These are phyloP conservation scores for Colletotrichum sp. DNA, from an alignment of 2,329 filamentous ascomycete genomes.

Conservation along the genomic window DNA sequence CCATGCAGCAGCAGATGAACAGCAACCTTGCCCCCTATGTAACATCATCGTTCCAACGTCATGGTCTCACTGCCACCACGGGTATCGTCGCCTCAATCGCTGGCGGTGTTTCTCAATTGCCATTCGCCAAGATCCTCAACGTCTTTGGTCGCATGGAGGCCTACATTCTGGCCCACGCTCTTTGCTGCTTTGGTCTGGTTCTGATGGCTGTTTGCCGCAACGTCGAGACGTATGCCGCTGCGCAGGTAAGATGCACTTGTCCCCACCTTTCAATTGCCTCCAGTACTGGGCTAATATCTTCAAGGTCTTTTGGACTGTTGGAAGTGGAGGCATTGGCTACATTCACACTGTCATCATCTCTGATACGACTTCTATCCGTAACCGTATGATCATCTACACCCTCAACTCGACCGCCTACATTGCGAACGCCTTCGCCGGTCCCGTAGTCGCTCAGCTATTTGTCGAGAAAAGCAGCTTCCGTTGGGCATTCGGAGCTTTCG, in stretches of 20 bases:
- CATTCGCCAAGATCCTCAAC: constrained; percentile 44
- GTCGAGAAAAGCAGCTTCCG: constrained; percentile 28
- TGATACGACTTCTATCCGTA: constrained; percentile 33
- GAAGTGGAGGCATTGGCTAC: constrained; percentile 36
- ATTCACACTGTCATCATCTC: constrained; percentile 34
- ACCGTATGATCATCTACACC: constrained; percentile 35
- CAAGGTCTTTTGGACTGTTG: constrained; percentile 62
- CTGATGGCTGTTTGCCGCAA: constrained; percentile 62
- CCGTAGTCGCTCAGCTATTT: constrained; percentile 27
- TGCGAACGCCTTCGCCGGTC: constrained; percentile 37
- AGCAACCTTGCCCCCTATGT: constrained; percentile 36
- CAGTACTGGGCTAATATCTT: not conserved
- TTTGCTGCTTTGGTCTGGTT: constrained; percentile 41
- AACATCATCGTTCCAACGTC: constrained; percentile 42
- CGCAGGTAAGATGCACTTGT: constrained; percentile 28
- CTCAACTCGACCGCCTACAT: constrained; percentile 39
- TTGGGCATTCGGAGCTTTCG: constrained; percentile 59
- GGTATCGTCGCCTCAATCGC: constrained; percentile 46
- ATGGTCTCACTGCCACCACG: constrained; percentile 51
- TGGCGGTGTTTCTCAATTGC: constrained; percentile 30
- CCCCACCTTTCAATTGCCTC: rapidly evolving
- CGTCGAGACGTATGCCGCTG: constrained; percentile 48
- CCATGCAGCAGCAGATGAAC: constrained; percentile 43
- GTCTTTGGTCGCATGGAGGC: constrained; percentile 42
- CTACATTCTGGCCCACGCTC: constrained; percentile 40